Conservation (phyloP, 495 filamentous ascomycete species). For the Trypethelium eluteriae region DNA sequence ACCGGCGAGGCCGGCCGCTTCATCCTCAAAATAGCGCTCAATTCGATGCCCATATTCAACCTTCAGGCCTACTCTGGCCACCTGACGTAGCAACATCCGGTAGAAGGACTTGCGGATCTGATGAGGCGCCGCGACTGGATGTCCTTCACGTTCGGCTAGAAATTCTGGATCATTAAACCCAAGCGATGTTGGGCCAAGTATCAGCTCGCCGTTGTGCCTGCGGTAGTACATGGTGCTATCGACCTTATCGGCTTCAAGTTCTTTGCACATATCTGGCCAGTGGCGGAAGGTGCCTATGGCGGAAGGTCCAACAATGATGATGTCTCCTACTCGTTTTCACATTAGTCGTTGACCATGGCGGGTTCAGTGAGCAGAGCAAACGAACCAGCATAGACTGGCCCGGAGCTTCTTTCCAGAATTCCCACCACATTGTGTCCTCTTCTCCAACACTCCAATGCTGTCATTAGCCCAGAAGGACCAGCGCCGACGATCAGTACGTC, state of each 20-base stretch:
- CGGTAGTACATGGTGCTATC: slow-evolving; percentile 21
- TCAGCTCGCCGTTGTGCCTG: slow-evolving; percentile 22
- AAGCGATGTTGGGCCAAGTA: slow-evolving; percentile 16
- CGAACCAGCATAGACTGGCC: background rate
- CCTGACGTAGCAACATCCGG: slow-evolving; percentile 48
- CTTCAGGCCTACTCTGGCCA: slow-evolving; percentile 43
- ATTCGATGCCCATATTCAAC: slow-evolving; percentile 48
- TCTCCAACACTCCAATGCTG: slow-evolving; percentile 11
- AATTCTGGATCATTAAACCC: slow-evolving; percentile 20
- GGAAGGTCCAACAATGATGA: slow-evolving; percentile 23
- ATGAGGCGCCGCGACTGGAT: slow-evolving; percentile 33
- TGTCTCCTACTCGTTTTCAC: slow-evolving; percentile 17
- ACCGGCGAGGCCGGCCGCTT: slow-evolving; percentile 35
- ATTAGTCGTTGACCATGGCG: background rate
- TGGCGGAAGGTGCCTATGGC: slow-evolving; percentile 21
- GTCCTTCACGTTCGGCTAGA: slow-evolving; percentile 16
- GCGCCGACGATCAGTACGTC: slow-evolving; percentile 2
- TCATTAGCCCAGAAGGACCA: slow-evolving; percentile 9
- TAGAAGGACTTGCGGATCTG: slow-evolving; percentile 48
- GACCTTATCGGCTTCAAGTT: slow-evolving; percentile 20
- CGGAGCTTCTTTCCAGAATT: slow-evolving; percentile 1
- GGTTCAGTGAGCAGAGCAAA: background rate
- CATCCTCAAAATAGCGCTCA: slow-evolving; percentile 46
- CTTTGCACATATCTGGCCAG: slow-evolving; percentile 24
- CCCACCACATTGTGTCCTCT: background rate